Base-by-base conservation (phyloP, 1,139 yeast species). In the Kodamaea arcana region DNA sequence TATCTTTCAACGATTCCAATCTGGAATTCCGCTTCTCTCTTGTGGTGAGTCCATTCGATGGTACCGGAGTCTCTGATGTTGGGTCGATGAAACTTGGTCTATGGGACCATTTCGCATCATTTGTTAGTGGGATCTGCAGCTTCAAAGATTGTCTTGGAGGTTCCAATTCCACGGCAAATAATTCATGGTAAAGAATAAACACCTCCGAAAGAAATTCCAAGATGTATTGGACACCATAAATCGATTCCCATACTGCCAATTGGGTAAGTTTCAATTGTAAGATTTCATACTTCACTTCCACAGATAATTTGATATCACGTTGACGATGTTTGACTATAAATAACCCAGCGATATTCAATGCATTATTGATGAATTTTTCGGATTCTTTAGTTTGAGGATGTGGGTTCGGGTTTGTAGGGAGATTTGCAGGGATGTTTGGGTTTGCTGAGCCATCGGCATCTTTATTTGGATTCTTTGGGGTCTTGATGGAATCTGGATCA, bases 201-300 rank as follows among this genome's bases (percentile, higher is more conserved):
- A 85, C 72, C 33, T 79, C 88, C 2, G 85, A 75, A 17, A 88
- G 58, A 32, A 68, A 65, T 34, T 82, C 88, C 46, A 86, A 57
- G 3, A 88, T 79, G 32, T 73, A 75, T 21, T 71, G 69, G 1
- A 73, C 63, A 3, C 88, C 92, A 39, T 79, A 68, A 8, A 73
- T 61, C 7, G 78, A 72, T 50, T 86, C 94, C 39, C 79, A 62
- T 12, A 87, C 66, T 3, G 90, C 81, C 33, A 87, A 60, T 46
- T 83, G 88, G 0, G 95, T 82, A 56, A 84, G 67, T 48, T 84
- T 84, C 50, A 87, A 65, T 52, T 85, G 87, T 21, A 87, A 54
- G 27, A 81, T 75, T 41, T 76, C 78, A 47, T 71, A 65, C 48
- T 76, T 80, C 36, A 69, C 67, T 29, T 58, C 56, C 4, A 53